Evolutionary conservation across 345 rosid genomes (phyloP).

Genomic region (Sisymbrium altissimum): DNA sequence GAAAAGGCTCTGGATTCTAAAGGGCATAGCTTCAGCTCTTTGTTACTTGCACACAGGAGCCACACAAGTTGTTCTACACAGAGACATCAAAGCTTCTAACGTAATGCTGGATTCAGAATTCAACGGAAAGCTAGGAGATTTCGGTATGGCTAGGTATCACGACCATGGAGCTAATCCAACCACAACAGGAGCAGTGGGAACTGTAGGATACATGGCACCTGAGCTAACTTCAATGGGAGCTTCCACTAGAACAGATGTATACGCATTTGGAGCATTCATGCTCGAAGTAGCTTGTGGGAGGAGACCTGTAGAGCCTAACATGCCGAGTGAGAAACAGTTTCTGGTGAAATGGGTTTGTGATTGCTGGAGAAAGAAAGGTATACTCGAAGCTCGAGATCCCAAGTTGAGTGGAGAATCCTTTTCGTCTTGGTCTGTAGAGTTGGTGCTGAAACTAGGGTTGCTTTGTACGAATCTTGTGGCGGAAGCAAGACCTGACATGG

Average conservation of each 20-base stretch:
- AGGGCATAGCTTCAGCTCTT: slow-evolving; percentile 46
- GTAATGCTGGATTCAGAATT: slow-evolving; percentile 41
- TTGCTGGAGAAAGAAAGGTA: slow-evolving; percentile 25
- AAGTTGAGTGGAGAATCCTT: slow-evolving; percentile 23
- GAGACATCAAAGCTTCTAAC: slow-evolving; percentile 50
- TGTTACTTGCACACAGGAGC: slow-evolving; percentile 48
- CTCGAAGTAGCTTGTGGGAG: slow-evolving; percentile 56
- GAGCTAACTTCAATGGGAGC: slow-evolving; percentile 48
- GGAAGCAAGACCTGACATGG: slow-evolving; percentile 33
- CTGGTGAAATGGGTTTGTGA: slow-evolving; percentile 42
- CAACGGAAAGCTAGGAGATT: slow-evolving; percentile 49
- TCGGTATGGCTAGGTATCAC: slow-evolving; percentile 49
- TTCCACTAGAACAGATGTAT: slow-evolving; percentile 41
- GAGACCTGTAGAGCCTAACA: slow-evolving; percentile 38
- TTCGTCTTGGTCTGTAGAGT: slow-evolving; percentile 20
- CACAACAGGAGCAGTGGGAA: slow-evolving; percentile 45
- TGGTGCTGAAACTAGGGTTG: slow-evolving; percentile 45
- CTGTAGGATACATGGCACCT: slow-evolving; percentile 50
- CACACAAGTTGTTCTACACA: slow-evolving; percentile 47
- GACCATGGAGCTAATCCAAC: slow-evolving; percentile 41
- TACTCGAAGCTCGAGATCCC: slow-evolving; percentile 32
- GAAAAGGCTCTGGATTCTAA: slow-evolving; percentile 37
- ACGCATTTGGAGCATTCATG: slow-evolving; percentile 43
- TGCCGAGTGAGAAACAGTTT: slow-evolving; percentile 11
- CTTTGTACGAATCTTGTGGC: slow-evolving; percentile 32